phyloP scores from a whole-genome alignment of 108 stramenopile species.

The Cyclotella distinguenda region DNA sequence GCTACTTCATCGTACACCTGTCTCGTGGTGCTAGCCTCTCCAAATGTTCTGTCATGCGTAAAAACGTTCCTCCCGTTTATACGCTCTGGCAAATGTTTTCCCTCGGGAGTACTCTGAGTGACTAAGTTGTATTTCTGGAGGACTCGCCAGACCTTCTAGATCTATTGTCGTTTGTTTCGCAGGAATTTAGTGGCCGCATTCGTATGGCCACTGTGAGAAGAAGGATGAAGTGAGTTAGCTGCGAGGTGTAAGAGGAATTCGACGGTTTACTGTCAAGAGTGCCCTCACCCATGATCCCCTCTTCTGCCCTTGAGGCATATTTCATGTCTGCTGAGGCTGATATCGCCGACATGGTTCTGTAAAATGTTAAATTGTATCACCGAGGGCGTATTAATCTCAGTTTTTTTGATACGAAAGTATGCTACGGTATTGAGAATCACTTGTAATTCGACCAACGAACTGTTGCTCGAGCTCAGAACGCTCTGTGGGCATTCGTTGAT shows the following conservation, averaged over 20 bases:
- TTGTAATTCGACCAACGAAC: too few species aligned
- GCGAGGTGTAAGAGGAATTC: not conserved
- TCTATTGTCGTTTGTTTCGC: conserved; percentile 44
- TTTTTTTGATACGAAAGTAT: too few species aligned
- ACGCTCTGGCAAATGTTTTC: conserved; percentile 71
- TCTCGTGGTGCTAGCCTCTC: conserved; percentile 69
- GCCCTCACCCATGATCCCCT: conserved; percentile 14
- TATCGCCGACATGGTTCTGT: too few species aligned
- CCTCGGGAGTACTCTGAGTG: conserved; percentile 65
- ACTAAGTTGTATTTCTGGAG: conserved; percentile 75
- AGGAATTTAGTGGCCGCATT: conserved; percentile 88
- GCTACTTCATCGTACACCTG: conserved; percentile 89
- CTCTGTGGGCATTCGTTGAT: too few species aligned
- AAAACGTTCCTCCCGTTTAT: conserved; percentile 83
- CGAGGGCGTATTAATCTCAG: too few species aligned
- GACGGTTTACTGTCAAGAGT: not conserved
- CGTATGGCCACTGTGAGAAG: conserved; percentile 85
- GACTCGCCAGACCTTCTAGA: conserved; percentile 77
- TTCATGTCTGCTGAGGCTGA: not conserved
- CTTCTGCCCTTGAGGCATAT: not conserved
- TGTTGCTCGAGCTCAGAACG: too few species aligned
- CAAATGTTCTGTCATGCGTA: conserved; percentile 92
- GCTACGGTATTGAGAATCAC: too few species aligned
- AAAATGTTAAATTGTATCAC: too few species aligned
- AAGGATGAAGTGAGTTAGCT: not conserved